A percentile compares a stretch with the other conserved stretches of the same genome.
phyloP scores from a whole-genome alignment of 768 basidiomycete genomes.

The Floccularia luteovirens region DNA sequence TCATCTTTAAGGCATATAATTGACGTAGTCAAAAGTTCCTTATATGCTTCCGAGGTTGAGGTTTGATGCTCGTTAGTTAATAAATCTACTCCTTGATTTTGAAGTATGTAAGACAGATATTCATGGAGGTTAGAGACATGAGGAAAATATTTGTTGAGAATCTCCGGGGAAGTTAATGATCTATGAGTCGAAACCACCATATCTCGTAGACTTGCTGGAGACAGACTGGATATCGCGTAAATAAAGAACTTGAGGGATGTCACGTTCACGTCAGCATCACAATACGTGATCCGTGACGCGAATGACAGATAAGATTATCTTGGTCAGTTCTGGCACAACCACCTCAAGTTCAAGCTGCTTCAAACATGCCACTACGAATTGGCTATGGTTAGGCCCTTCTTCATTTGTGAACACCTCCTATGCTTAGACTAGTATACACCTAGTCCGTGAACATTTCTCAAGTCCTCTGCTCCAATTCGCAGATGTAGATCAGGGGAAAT shows the following conservation, averaged over 20 bases:
- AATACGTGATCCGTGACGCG: background rate
- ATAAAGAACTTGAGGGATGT: background rate
- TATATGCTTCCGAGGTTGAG: slow-evolving; percentile 21
- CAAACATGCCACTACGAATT: slow-evolving; percentile 29
- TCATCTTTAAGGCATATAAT: slow-evolving; percentile 31
- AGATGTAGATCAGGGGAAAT: slow-evolving; percentile 55
- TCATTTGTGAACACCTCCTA: background rate
- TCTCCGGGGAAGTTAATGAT: slow-evolving; percentile 16
- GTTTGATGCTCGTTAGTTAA: slow-evolving; percentile 7
- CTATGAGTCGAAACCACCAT: background rate
- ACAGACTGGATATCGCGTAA: background rate
- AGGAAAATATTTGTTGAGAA: slow-evolving; percentile 38
- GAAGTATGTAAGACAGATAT: slow-evolving; percentile 32
- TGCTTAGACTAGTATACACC: background rate
- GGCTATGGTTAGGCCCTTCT: slow-evolving; percentile 33
- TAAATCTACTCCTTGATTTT: background rate
- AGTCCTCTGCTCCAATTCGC: slow-evolving; percentile 87
- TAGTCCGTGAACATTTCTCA: slow-evolving; percentile 89
- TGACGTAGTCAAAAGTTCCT: slow-evolving; percentile 32
- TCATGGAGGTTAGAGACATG: slow-evolving; percentile 26
- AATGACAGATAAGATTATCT: background rate
- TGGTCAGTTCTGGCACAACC: background rate
- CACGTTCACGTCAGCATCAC: background rate
- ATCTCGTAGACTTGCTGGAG: background rate
- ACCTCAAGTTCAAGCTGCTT: background rate